phyloP scores from a whole-genome alignment of 2,329 filamentous ascomycete species.

The Arthroderma sp. region DNA sequence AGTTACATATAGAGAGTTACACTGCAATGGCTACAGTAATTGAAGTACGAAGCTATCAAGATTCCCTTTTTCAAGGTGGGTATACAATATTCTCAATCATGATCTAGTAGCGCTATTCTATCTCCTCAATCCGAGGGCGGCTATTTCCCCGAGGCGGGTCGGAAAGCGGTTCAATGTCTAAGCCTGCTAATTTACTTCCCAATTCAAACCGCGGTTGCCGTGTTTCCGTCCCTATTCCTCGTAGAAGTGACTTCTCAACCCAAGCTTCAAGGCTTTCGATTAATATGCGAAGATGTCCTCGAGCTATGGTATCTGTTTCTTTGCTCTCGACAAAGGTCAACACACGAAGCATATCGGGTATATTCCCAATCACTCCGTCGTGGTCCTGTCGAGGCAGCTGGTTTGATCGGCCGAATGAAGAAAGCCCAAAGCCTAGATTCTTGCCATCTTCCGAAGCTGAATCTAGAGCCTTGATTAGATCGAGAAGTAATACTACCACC shows the following conservation, averaged over 20 bases:
- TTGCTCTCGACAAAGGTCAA: slow-evolving; percentile 25
- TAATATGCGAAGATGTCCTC: slow-evolving; percentile 27
- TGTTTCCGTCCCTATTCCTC: slow-evolving; percentile 16
- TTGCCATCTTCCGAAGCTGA: slow-evolving; percentile 19
- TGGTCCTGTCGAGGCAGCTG: slow-evolving; percentile 10
- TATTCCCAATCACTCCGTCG: slow-evolving; percentile 21
- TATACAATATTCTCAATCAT: neutral
- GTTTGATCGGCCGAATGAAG: slow-evolving; percentile 6
- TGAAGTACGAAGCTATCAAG: no score
- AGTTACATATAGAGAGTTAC: no score
- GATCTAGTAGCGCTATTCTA: slow-evolving; percentile 20
- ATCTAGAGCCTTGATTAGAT: slow-evolving; percentile 29
- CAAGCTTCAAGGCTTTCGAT: slow-evolving; percentile 31
- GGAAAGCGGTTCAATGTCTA: slow-evolving; percentile 22
- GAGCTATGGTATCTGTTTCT: slow-evolving; percentile 27
- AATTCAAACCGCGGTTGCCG: slow-evolving; percentile 19
- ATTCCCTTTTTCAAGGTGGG: no score
- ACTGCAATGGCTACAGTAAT: no score
- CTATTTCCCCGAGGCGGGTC: slow-evolving; percentile 11
- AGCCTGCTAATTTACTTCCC: slow-evolving; percentile 26
- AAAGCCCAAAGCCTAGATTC: slow-evolving; percentile 29
- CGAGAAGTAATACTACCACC: slow-evolving; percentile 27
- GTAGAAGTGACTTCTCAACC: slow-evolving; percentile 30
- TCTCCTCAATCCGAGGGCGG: slow-evolving; percentile 29
- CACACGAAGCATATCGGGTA: slow-evolving; percentile 25